A percentile compares a stretch with the other conserved stretches of the same genome.
These are phyloP conservation scores for Ogataea haglerorum DNA, from an alignment of 805 yeast species.

Conservation along the genomic window DNA sequence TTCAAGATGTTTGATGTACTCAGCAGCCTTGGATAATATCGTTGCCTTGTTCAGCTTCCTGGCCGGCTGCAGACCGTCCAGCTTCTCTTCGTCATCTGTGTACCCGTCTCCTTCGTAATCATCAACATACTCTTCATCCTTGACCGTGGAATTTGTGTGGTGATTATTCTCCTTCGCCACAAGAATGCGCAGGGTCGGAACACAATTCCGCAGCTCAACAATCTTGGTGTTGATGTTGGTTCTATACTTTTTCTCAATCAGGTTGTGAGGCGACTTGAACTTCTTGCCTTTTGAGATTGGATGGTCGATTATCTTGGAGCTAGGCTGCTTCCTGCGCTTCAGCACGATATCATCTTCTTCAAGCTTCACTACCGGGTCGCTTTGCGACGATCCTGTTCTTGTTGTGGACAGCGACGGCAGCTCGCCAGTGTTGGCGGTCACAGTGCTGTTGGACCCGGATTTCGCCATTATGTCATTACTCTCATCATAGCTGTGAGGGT, in stretches of 20 bases:
- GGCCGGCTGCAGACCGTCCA: conserved; percentile 77
- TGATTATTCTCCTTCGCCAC: conserved; percentile 37
- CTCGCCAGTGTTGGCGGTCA: conserved; percentile 17
- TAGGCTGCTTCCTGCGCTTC: conserved; percentile 3
- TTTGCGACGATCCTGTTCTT: conserved; percentile 12
- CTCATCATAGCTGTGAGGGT: conserved; percentile 3
- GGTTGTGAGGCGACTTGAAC: conserved; percentile 68
- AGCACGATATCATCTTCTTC: conserved; percentile 3
- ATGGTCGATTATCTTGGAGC: conserved; percentile 1
- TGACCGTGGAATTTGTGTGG: conserved; percentile 33
- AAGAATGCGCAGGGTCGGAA: conserved; percentile 63
- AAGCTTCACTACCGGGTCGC: conserved; percentile 1
- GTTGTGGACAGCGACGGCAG: conserved; percentile 14
- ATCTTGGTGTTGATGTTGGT: conserved; percentile 77
- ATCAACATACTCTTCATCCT: conserved; percentile 43
- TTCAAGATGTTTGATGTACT: conserved; percentile 72
- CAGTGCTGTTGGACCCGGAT: conserved; percentile 29
- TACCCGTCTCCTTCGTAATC: conserved; percentile 51
- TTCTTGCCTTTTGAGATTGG: conserved; percentile 30
- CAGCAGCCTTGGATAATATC: conserved; percentile 70
- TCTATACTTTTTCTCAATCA: conserved; percentile 79
- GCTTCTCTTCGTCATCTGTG: conserved; percentile 49
- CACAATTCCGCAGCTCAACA: conserved; percentile 68
- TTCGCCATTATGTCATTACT: conserved; percentile 20
- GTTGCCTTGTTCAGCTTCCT: conserved; percentile 75